Evolutionary conservation across 306 rosid species (phyloP).

Genomic region (Ceratonia siliqua): DNA sequence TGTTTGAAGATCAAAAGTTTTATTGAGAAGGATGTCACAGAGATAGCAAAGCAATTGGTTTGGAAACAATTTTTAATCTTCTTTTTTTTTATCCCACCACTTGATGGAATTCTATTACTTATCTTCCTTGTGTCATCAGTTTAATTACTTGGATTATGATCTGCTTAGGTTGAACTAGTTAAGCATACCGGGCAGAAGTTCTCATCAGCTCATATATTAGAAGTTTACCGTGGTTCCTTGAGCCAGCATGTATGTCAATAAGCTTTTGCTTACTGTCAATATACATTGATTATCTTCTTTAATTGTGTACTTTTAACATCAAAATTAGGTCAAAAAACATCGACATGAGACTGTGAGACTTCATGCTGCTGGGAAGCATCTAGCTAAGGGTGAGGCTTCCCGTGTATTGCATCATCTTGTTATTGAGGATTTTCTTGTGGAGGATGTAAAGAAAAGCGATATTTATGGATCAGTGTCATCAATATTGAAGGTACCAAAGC

Average conservation of each 20-base stretch:
- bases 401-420: slow-evolving; percentile 91
- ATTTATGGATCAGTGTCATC: slow-evolving; percentile 91
- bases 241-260: slow-evolving; percentile 72
- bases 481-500: slow-evolving; percentile 64
- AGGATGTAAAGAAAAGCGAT: slow-evolving; percentile 95
- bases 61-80: slow-evolving; percentile 38
- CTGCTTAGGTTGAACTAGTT: slow-evolving; percentile 79
- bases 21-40: slow-evolving; percentile 85
- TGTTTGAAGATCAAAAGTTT: slow-evolving; percentile 70
- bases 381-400: slow-evolving; percentile 90
- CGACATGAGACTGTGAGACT: slow-evolving; percentile 69
- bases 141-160: slow-evolving; percentile 30
- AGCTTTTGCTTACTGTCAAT: slow-evolving; percentile 27
- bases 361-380: slow-evolving; percentile 92
- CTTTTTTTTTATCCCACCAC: slow-evolving; percentile 12
- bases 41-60: slow-evolving; percentile 85
- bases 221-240: slow-evolving; percentile 91
- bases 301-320: slow-evolving; percentile 28
- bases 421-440: slow-evolving; percentile 67
- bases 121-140: slow-evolving; percentile 25
- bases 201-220: slow-evolving; percentile 87
- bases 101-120: slow-evolving; percentile 21
- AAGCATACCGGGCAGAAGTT: slow-evolving; percentile 72
- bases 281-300: slow-evolving; percentile 17
- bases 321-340: slow-evolving; percentile 79